Evolutionary conservation across 176 grass and related monocot species (phyloP).

Genomic region (Poa pratensis): DNA sequence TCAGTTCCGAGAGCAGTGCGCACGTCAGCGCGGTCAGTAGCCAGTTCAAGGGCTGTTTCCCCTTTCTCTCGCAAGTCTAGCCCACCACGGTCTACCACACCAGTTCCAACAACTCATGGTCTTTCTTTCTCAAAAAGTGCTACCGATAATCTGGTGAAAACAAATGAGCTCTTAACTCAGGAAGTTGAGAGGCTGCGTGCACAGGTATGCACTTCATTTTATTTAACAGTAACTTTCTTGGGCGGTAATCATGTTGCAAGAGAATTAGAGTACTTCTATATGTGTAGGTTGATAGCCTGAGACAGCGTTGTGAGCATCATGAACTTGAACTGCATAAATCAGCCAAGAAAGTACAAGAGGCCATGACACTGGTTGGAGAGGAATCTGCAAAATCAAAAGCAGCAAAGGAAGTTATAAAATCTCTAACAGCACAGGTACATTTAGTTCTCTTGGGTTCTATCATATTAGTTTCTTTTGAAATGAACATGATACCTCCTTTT

Average conservation of each 20-base stretch:
- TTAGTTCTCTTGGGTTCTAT: constrained; percentile 21
- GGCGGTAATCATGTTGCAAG: constrained; percentile 11
- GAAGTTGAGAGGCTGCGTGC: constrained; percentile 77
- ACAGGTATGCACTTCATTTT: constrained; percentile 55
- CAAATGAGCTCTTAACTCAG: constrained; percentile 86
- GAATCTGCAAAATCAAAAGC: constrained; percentile 97
- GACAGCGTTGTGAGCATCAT: constrained; percentile 71
- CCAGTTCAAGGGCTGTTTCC: constrained; percentile 84
- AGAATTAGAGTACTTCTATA: constrained; percentile 1
- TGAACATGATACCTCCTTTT: not conserved
- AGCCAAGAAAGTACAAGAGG: constrained; percentile 77
- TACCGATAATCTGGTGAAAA: constrained; percentile 75
- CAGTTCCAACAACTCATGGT: constrained; percentile 75
- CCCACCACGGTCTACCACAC: constrained; percentile 84
- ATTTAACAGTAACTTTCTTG: constrained; percentile 26
- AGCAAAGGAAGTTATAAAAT: constrained; percentile 99
- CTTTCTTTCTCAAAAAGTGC: constrained; percentile 85
- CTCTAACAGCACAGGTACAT: constrained; percentile 85
- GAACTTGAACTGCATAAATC: constrained; percentile 83
- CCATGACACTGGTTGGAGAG: constrained; percentile 74
- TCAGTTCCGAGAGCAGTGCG: constrained; percentile 58
- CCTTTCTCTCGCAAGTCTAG: constrained; percentile 90
- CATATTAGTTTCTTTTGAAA: not conserved
- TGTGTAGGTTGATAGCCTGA: constrained; percentile 87
- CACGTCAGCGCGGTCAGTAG: constrained; percentile 60